A percentile compares a stretch with the other conserved stretches of the same genome.
Evolutionary conservation across 192 early-diverging fungal genomes (phyloP).

Genomic region (Allomyces javanicus): DNA sequence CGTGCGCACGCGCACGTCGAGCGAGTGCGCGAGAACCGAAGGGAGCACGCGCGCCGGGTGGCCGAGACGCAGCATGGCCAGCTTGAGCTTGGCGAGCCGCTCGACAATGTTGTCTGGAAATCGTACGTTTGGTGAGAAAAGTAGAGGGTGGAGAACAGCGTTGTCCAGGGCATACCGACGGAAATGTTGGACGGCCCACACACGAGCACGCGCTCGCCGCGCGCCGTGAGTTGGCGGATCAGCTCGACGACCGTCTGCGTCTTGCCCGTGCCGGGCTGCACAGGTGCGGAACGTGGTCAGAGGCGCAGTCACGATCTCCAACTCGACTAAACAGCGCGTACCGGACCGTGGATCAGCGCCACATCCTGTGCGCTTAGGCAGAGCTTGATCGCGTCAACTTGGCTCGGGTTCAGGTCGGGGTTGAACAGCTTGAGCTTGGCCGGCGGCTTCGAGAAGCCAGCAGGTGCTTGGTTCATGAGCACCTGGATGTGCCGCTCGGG

Average conservation of each 20-base stretch:
- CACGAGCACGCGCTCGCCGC: conserved; percentile 48
- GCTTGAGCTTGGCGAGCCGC: conserved; percentile 33
- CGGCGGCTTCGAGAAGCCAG: conserved; percentile 8
- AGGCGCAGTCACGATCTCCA: too few relatives aligned
- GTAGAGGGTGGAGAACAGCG: not conserved
- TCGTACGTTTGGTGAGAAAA: too few relatives aligned
- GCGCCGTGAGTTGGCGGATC: conserved; percentile 45
- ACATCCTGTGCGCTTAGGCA: conserved; percentile 39
- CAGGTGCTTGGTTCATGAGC: conserved; percentile 19
- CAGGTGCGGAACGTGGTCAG: too few relatives aligned
- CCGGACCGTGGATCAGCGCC: conserved; percentile 66
- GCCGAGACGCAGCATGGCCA: conserved; percentile 58
- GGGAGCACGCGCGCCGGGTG: conserved; percentile 66
- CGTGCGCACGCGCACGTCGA: conserved; percentile 44
- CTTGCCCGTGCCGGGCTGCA: conserved; percentile 45
- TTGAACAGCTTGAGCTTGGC: conserved; percentile 30
- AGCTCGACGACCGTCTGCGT: conserved; percentile 75
- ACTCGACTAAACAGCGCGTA: conserved; percentile 16
- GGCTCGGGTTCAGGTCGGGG: conserved; percentile 40
- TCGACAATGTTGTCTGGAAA: conserved; percentile 62
- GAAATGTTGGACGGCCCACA: conserved; percentile 81
- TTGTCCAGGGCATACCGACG: conserved; percentile 29
- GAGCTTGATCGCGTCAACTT: conserved; percentile 44
- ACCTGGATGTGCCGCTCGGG: conserved; percentile 16
- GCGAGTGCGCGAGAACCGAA: conserved; percentile 37